Conservation (phyloP, 2,329 filamentous ascomycete genomes). For the Achaetomium macrosporum region DNA sequence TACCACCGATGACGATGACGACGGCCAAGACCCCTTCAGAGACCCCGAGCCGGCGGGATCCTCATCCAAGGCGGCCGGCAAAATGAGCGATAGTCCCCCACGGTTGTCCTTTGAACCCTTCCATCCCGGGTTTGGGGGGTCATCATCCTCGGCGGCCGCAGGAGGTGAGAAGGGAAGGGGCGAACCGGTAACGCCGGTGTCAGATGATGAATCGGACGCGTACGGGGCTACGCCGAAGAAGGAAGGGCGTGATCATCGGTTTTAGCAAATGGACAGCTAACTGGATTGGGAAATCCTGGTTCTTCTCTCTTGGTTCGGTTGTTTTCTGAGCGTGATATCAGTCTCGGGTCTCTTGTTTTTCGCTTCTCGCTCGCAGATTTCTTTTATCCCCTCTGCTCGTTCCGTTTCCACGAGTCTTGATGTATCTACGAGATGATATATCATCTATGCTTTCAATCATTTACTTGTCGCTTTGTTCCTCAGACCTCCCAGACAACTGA, state of each 20-base stretch:
- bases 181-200: constrained; percentile 16
- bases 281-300: background rate
- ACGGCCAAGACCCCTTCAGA: constrained; percentile 30
- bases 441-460: background rate
- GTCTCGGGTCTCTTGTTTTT: no score
- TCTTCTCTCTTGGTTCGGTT: background rate
- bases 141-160: background rate
- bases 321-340: no score
- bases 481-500: background rate
- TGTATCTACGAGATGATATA: background rate
- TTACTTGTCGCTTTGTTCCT: background rate
- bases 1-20: constrained; percentile 22
- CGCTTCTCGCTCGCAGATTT: background rate
- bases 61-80: background rate
- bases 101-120: constrained; percentile 19
- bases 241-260: constrained; percentile 15
- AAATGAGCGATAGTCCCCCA: constrained; percentile 19
- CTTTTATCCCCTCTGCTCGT: background rate
- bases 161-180: background rate
- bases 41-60: constrained; percentile 21
- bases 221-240: constrained; percentile 10
- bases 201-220: constrained; percentile 10
- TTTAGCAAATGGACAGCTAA: constrained; percentile 2
- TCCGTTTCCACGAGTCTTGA: background rate
- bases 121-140: constrained; percentile 18